These are phyloP conservation scores for Pythium monospermum DNA, from an alignment of 352 stramenopile species.

Conservation along the genomic window DNA sequence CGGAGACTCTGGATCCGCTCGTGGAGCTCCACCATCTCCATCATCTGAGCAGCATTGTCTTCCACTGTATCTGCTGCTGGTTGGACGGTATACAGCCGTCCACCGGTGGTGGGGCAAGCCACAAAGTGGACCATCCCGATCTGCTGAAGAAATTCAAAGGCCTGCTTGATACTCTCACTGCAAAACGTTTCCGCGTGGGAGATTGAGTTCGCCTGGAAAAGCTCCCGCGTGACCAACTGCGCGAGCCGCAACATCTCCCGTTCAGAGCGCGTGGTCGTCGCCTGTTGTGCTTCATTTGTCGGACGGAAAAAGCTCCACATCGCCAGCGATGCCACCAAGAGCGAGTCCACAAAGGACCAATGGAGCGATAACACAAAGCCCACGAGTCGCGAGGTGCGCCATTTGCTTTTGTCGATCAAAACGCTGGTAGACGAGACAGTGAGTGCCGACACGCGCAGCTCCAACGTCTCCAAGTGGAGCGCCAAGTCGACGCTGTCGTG, in stretches of 20 bases:
- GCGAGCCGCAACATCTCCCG: slow-evolving; percentile 46
- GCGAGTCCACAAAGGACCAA: slow-evolving; percentile 74
- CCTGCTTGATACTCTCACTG: slow-evolving; percentile 73
- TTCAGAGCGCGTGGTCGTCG: no score
- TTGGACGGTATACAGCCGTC: slow-evolving; percentile 22
- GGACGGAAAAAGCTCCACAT: slow-evolving; percentile 34
- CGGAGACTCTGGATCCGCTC: slow-evolving; percentile 35
- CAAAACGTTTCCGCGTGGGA: slow-evolving; percentile 64
- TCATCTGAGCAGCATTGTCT: no score
- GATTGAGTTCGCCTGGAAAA: slow-evolving; percentile 40
- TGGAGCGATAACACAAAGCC: slow-evolving; percentile 64
- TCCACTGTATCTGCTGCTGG: background rate
- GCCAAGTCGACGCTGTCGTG: slow-evolving; percentile 44
- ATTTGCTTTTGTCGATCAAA: slow-evolving; percentile 29
- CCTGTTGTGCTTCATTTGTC: no score
- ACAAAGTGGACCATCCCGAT: slow-evolving; percentile 31
- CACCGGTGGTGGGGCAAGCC: slow-evolving; percentile 23
- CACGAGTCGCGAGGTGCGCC: slow-evolving; percentile 30
- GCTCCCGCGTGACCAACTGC: slow-evolving; percentile 45
- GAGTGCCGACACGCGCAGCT: slow-evolving; percentile 15
- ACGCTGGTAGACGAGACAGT: slow-evolving; percentile 11
- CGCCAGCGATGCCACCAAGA: slow-evolving; percentile 54
- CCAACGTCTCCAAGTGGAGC: slow-evolving; percentile 25
- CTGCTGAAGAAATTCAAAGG: slow-evolving; percentile 59
- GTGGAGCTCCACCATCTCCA: slow-evolving; percentile 29